Evolutionary conservation across 768 basidiomycete species (phyloP), one percentile per base, ranked within the genome.

Genomic region (Amanita jacksonii): DNA sequence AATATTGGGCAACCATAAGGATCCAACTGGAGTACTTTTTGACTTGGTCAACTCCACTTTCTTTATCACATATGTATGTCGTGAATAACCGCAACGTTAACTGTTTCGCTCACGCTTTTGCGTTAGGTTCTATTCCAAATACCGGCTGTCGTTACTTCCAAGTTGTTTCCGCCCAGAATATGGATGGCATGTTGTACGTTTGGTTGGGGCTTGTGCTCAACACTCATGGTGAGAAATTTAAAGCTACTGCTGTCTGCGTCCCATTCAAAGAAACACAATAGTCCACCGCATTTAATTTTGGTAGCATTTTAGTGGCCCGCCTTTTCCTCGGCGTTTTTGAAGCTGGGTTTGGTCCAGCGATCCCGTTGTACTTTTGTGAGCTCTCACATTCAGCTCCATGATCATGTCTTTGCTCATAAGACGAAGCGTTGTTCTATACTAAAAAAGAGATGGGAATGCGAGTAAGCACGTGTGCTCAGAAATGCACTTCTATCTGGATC

Each of bases 1-100:
- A 48, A 62, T 67, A 9, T 73, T 88, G 1, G 41, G 41, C 9
- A 70, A 69, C 9, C 83, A 84, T 5, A 24, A 33, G 10, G 85
- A 87, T 52, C 72, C 72, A 7, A 78, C 76, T 0, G 84, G 85
- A 1, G 49, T 68, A 18, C 64, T 77, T n/a, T 87, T 84, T 54
- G 84, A 84, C 55, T 86, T 83, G 85, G 61, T 85, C 34, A 82
- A 79, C 46, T 80, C 84, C 1, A 69, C 72, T 6, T 89, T 88
- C 63, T 88, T 81, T 62, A 77, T 88, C 60, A 77, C 86, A 49
- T 88, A 87, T 57, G 84, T 81, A 45, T 38, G 44, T 15, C n/a
- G 3, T 38, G 8, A 46, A 74, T 62, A 12, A 23, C 24, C 9
- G 22, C n/a, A 4, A 25, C 4, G 49, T 24, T 15, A 32, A 9